phyloP scores from a whole-genome alignment of 1,139 yeast genomes.

The Candida labiduridarum region DNA sequence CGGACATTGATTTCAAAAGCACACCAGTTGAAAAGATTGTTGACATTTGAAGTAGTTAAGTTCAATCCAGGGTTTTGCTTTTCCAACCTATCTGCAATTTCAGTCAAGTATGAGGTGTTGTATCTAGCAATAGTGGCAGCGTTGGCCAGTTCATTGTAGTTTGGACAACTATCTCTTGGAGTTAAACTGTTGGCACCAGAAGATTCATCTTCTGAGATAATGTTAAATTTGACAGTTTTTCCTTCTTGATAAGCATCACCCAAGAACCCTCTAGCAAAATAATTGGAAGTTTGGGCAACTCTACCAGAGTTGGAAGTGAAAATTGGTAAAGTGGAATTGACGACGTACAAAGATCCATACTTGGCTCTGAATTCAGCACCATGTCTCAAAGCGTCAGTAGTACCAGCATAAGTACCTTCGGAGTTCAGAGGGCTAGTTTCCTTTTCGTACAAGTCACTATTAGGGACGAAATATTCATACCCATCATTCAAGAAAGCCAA shows the following conservation, averaged over 20 bases:
- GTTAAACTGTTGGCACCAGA: constrained; percentile 42
- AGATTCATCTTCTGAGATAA: constrained; percentile 28
- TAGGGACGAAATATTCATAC: constrained; percentile 34
- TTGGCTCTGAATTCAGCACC: constrained; percentile 37
- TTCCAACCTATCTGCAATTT: constrained; percentile 41
- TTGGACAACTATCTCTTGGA: constrained; percentile 28
- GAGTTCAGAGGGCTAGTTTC: constrained; percentile 35
- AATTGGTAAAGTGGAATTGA: constrained; percentile 27
- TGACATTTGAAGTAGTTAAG: constrained; percentile 44
- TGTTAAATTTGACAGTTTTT: constrained; percentile 23
- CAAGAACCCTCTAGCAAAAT: constrained; percentile 37
- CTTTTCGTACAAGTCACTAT: constrained; percentile 27
- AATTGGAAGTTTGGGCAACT: constrained; percentile 30
- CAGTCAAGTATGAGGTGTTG: constrained; percentile 30
- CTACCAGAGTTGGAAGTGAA: constrained; percentile 37
- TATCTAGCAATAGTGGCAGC: constrained; percentile 13
- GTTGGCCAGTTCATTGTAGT: constrained; percentile 21
- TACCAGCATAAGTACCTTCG: constrained; percentile 31
- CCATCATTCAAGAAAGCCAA: constrained; percentile 32
- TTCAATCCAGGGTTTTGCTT: constrained; percentile 32
- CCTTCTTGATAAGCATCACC: constrained; percentile 26
- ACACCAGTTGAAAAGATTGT: constrained; percentile 45
- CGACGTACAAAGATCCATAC: constrained; percentile 31
- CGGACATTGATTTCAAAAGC: constrained; percentile 57
- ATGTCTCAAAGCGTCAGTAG: constrained; percentile 34